Conservation (phyloP, 2,329 filamentous ascomycete species). For the Sporothrix humicola region DNA sequence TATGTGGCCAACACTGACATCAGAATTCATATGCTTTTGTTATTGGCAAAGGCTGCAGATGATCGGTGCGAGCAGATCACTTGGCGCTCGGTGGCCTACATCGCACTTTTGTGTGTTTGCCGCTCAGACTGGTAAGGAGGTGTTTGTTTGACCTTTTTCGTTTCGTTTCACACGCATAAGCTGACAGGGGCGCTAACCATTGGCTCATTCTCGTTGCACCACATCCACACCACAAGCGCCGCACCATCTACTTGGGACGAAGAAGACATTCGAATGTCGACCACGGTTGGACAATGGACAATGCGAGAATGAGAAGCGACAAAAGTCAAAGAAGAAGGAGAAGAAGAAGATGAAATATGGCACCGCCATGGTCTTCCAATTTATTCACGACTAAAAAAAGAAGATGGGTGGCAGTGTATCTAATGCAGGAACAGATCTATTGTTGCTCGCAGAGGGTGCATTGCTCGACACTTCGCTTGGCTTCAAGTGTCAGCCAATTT, state of each 20-base stretch:
- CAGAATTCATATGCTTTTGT: neutral
- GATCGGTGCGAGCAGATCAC: neutral
- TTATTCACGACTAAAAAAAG: neutral
- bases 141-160: conserved; percentile 5
- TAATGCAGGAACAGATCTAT: conserved; percentile 26
- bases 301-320: neutral
- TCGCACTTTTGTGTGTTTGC: neutral
- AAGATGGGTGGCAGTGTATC: neutral
- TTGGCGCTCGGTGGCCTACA: neutral
- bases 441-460: neutral
- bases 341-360: neutral
- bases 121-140: conserved; percentile 12
- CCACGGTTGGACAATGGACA: neutral
- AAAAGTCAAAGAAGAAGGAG: neutral
- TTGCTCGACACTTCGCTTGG: neutral
- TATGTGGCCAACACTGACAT: conserved; percentile 9
- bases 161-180: conserved; percentile 27
- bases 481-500: neutral
- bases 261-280: neutral
- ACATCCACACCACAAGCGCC: conserved; percentile 13
- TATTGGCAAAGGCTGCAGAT: neutral
- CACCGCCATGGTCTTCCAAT: neutral
- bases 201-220: conserved; percentile 2
- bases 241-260: conserved; percentile 20
- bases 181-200: conserved; percentile 15